These are phyloP conservation scores for Penicillium paxilli DNA, from an alignment of 495 filamentous ascomycete species.

Conservation along the genomic window DNA sequence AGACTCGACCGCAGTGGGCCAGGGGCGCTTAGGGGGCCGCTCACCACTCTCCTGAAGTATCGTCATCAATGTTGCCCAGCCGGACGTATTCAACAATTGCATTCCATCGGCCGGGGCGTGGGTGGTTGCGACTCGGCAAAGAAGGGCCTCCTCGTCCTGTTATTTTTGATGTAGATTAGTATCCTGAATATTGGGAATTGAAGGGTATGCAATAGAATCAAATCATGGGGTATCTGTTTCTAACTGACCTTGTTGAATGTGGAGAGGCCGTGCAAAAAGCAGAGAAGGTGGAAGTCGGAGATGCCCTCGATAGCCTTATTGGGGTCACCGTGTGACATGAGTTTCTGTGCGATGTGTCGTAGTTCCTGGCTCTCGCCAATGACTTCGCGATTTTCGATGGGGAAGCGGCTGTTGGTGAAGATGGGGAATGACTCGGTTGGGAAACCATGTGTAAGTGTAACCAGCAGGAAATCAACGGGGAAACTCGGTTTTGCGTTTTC, in stretches of 20 bases:
- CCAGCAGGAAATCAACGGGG: conserved; percentile 92
- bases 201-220: too few relatives aligned
- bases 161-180: conserved; percentile 11
- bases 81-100: conserved; percentile 77
- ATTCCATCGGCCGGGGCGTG: conserved; percentile 76
- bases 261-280: conserved; percentile 77
- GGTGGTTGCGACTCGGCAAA: conserved; percentile 77
- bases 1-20: conserved; percentile 44
- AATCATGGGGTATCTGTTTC: too few relatives aligned
- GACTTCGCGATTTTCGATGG: conserved; percentile 85
- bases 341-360: conserved; percentile 57
- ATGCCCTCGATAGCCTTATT: conserved; percentile 65
- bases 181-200: neutral
- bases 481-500: conserved; percentile 96
- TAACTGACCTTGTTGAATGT: conserved; percentile 77
- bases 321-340: conserved; percentile 60
- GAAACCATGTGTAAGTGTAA: conserved; percentile 96
- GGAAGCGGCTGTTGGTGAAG: conserved; percentile 72
- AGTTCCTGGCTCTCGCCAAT: conserved; percentile 82
- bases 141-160: conserved; percentile 86
- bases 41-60: conserved; percentile 97
- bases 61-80: conserved; percentile 90
- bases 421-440: conserved; percentile 73
- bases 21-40: conserved; percentile 83
- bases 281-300: conserved; percentile 92